phyloP scores from a whole-genome alignment of 2,329 filamentous ascomycete species.

The Penicillium sp. region DNA sequence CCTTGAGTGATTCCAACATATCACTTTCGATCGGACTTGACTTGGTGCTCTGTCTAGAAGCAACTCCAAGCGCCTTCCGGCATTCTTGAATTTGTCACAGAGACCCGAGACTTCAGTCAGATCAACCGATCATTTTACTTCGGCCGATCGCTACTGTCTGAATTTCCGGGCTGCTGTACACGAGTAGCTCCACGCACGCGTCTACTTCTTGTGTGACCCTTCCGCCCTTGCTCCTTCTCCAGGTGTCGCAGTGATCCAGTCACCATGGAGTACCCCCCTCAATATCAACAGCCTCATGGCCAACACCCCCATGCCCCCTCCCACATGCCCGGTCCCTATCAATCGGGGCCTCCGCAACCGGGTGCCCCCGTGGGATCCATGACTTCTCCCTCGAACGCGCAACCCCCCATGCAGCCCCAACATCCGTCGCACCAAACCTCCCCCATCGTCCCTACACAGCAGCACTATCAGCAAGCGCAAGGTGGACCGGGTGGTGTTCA shows the following conservation, averaged over 20 bases:
- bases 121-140: no score
- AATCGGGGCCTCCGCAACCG: constrained; percentile 51
- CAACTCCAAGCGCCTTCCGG: no score
- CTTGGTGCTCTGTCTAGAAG: no score
- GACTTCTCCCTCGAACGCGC: constrained; percentile 66
- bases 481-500: constrained; percentile 55
- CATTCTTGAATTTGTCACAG: no score
- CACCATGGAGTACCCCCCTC: constrained; percentile 72
- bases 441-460: constrained; percentile 72
- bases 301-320: constrained; percentile 58
- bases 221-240: constrained; percentile 15
- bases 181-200: background rate
- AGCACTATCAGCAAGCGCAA: constrained; percentile 59
- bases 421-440: constrained; percentile 64
- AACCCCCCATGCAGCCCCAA: constrained; percentile 56
- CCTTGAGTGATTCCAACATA: constrained; percentile 19
- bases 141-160: no score
- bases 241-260: constrained; percentile 4
- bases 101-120: no score
- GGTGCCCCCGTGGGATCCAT: constrained; percentile 48
- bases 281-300: constrained; percentile 58
- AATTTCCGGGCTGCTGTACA: no score
- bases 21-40: background rate
- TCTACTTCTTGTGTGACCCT: constrained; percentile 21
- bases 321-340: constrained; percentile 57